phyloP scores from a whole-genome alignment of 2,329 filamentous ascomycete genomes.

The Claviceps humidiphila region DNA sequence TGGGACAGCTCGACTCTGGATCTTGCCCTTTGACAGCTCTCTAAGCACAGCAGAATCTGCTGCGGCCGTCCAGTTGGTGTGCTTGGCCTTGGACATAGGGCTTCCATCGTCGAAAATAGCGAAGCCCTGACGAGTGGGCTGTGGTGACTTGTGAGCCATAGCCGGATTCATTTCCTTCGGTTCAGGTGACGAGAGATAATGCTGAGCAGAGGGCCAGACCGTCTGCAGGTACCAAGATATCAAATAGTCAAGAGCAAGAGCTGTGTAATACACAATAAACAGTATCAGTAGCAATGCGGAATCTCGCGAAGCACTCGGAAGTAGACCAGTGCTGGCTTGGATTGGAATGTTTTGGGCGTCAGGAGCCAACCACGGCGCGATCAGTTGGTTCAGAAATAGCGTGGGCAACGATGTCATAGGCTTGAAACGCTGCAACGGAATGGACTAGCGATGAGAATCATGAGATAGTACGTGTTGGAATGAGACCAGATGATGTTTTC shows the following conservation, averaged over 20 bases:
- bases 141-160: conserved; percentile 1
- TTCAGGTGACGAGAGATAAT: too few species aligned
- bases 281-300: conserved; percentile 1
- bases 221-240: background rate
- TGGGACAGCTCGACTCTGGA: background rate
- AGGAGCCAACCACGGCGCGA: background rate
- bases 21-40: conserved; percentile 4
- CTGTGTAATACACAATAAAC: background rate
- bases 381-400: background rate
- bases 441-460: background rate
- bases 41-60: conserved; percentile 1
- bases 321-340: background rate
- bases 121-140: background rate
- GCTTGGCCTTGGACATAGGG: background rate
- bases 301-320: conserved; percentile 3
- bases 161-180: background rate
- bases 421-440: background rate
- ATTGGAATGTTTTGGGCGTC: background rate
- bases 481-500: background rate
- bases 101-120: conserved; percentile 3
- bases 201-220: too few species aligned
- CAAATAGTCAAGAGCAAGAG: background rate
- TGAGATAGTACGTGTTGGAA: background rate
- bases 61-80: background rate
- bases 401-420: background rate